phyloP scores from a whole-genome alignment of 768 basidiomycete genomes.

The Mycena vulgaris region DNA sequence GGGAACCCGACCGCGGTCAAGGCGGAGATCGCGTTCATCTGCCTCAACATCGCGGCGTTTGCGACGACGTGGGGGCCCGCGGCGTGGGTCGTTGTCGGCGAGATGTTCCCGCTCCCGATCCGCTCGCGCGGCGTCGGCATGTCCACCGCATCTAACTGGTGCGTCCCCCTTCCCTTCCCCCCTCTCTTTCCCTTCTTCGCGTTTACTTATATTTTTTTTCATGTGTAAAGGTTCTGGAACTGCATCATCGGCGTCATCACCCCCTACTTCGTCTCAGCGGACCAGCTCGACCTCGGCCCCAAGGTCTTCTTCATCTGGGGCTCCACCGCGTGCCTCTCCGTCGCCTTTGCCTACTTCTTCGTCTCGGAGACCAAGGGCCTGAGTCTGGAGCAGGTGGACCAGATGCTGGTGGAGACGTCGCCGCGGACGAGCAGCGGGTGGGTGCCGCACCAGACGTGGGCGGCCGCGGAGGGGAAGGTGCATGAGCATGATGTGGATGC shows the following conservation, averaged over 20 bases:
- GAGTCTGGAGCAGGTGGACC: not conserved
- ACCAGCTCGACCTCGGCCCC: not conserved
- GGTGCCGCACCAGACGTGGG: not conserved
- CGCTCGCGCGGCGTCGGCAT: not conserved
- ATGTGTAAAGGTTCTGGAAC: not conserved
- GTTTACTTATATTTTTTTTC: too few species aligned
- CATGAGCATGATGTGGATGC: too few species aligned
- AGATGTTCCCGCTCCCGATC: not conserved
- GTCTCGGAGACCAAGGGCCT: not conserved
- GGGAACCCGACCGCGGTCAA: not conserved
- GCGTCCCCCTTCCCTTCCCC: too few species aligned
- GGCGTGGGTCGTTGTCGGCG: not conserved
- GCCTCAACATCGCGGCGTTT: not conserved
- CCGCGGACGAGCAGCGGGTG: not conserved
- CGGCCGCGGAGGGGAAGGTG: not conserved
- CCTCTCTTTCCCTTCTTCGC: too few species aligned
- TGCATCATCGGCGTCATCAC: not conserved
- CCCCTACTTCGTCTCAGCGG: not conserved
- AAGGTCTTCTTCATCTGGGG: not conserved
- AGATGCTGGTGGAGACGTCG: not conserved
- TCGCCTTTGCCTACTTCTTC: not conserved
- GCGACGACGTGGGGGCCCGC: not conserved
- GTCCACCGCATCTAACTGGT: not conserved
- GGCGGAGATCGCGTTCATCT: not conserved
- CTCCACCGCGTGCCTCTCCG: not conserved